Evolutionary conservation across 2,329 filamentous ascomycete genomes (phyloP), one percentile per base, ranked within the genome.

Genomic region (Sclerotinia glacialis): DNA sequence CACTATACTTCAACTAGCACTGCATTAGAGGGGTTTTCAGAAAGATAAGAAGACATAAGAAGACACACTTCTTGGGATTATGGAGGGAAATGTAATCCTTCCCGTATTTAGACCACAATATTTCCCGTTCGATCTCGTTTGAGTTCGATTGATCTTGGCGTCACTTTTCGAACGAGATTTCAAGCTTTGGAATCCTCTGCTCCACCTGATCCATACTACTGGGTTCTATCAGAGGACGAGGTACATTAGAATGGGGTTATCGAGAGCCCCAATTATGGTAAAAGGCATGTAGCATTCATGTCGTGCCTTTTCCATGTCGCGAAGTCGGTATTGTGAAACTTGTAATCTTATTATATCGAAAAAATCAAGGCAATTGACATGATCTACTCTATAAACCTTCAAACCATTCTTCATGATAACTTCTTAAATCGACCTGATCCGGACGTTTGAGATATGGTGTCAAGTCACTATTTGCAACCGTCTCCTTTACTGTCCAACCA

Each of bases 361-460:
- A 21, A 26, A 34, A 6, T 23, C 14, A 16, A 49, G 9, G 14
- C 37, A 14, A 40, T 50, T 49, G n/a, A 64, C 8, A 56, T 26
- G 11, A 23, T 34, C 23, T 26, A 50, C 37, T 61, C 64, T 65
- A 65, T 37, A 70, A 47, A 59, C 63, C 68, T 46, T 82, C 81
- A 82, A 83, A 90, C 89, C 89, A 92, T 23, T 81, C 82, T 79
- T 92, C 89, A 74, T 91, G 85, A 62, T 89, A 74, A 54, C 85
- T 81, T 69, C 82, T 81, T 68, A 92, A 76, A 73, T 91, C 85
- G 50, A 87, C 79, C 44, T 84, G 79, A 46, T 80, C 80, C 0
- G 84, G 83, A 40, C 82, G 71, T 69, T 79, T 83, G 65, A 92
- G 75, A 80, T 91, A 90, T 12, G 83, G 79, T 14, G 86, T 89